phyloP scores from a whole-genome alignment of 148 eudicot genomes.

The Arbutus unedo region DNA sequence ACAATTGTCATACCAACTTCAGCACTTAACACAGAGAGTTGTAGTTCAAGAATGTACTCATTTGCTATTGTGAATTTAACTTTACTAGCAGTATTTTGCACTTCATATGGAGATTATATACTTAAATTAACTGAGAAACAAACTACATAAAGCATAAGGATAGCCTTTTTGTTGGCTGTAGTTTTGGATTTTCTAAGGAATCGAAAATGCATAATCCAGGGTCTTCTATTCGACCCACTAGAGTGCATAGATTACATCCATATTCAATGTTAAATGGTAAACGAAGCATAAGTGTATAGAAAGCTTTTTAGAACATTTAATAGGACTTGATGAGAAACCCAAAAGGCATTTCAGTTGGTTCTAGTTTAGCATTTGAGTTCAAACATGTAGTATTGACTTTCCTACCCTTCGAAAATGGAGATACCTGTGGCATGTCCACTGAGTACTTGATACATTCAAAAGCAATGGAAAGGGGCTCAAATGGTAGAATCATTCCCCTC shows the following conservation, averaged over 20 bases:
- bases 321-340: neutral
- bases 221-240: neutral
- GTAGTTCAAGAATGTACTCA: constrained; percentile 22
- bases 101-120: constrained; percentile 55
- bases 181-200: neutral
- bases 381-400: neutral
- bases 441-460: constrained; percentile 68
- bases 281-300: neutral
- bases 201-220: neutral
- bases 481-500: constrained; percentile 70
- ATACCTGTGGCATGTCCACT: constrained; percentile 78
- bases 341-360: neutral
- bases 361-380: constrained; percentile 3
- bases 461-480: constrained; percentile 55
- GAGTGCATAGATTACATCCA: neutral
- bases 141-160: constrained; percentile 20
- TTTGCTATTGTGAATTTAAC: neutral
- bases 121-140: constrained; percentile 36
- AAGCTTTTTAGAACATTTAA: neutral
- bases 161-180: neutral
- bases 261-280: neutral
- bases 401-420: neutral
- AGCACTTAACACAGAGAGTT: neutral
- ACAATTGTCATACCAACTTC: neutral
- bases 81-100: neutral